These are phyloP conservation scores for Hyparrhenia diplandra DNA, from an alignment of 176 grass and related monocot species.

Conservation along the genomic window DNA sequence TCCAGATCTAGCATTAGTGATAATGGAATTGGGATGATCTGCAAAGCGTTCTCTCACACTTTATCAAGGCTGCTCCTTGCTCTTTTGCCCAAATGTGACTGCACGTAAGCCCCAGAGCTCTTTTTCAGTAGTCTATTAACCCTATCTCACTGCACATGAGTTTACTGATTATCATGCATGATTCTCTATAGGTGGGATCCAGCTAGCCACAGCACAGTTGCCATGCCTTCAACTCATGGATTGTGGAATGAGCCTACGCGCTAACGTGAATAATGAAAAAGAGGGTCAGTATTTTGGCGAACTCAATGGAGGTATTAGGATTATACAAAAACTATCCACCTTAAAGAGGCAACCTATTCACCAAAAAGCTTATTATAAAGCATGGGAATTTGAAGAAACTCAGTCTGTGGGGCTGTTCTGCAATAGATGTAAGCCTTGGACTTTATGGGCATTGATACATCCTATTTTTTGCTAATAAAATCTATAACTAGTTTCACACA, in stretches of 20 bases:
- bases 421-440: slow-evolving; percentile 68
- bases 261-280: slow-evolving; percentile 42
- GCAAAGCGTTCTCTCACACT: slow-evolving; percentile 68
- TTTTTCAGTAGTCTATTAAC: background rate
- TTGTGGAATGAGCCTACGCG: slow-evolving; percentile 84
- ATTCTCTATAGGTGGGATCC: slow-evolving; percentile 67
- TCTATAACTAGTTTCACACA: slow-evolving; percentile 20
- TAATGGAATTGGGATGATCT: slow-evolving; percentile 86
- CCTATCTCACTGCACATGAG: background rate
- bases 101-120: slow-evolving; percentile 46
- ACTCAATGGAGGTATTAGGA: slow-evolving; percentile 42
- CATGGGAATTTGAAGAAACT: slow-evolving; percentile 82
- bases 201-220: slow-evolving; percentile 73
- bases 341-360: slow-evolving; percentile 32
- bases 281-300: slow-evolving; percentile 35
- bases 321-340: slow-evolving; percentile 40
- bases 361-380: slow-evolving; percentile 93
- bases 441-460: background rate
- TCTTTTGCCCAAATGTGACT: slow-evolving; percentile 86
- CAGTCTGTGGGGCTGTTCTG: slow-evolving; percentile 96
- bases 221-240: slow-evolving; percentile 88
- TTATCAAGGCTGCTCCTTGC: slow-evolving; percentile 83
- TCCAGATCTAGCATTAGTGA: slow-evolving; percentile 90
- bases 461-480: background rate
- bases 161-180: background rate